phyloP scores from a whole-genome alignment of 1,284 basidiomycete genomes.

The Sanguinoderma infundibulare region DNA sequence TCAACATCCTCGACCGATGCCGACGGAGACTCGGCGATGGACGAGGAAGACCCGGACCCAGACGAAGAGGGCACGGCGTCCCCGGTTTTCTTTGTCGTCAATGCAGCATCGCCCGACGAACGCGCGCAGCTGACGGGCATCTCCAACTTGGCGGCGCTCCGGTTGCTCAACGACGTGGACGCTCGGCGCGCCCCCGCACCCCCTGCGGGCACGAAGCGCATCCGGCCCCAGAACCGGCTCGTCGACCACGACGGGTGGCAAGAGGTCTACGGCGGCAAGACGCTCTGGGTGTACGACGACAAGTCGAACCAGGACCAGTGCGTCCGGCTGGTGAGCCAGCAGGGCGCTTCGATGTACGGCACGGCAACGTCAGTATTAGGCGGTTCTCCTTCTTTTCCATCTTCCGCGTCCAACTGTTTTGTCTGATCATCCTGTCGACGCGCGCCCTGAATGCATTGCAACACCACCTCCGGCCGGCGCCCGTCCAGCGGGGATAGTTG shows the following conservation, averaged over 20 bases:
- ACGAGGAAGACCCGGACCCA: slow-evolving; percentile 31
- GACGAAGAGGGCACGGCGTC: slow-evolving; percentile 36
- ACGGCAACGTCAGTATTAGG: slow-evolving; percentile 79
- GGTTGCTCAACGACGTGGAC: slow-evolving; percentile 72
- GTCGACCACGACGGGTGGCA: slow-evolving; percentile 68
- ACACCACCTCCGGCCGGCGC: background rate
- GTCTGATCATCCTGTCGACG: background rate
- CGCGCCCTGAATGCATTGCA: background rate
- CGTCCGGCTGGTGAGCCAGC: slow-evolving; percentile 61
- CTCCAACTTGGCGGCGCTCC: slow-evolving; percentile 68
- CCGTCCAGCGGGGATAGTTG: slow-evolving; percentile 75
- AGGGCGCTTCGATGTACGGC: slow-evolving; percentile 63
- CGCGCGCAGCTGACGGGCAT: slow-evolving; percentile 48
- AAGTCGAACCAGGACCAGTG: slow-evolving; percentile 68
- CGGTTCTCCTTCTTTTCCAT: background rate
- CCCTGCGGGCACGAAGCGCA: slow-evolving; percentile 47
- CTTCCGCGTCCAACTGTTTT: slow-evolving; percentile 3
- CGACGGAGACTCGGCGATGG: slow-evolving; percentile 24
- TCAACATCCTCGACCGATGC: slow-evolving; percentile 22
- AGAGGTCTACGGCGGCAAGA: slow-evolving; percentile 72
- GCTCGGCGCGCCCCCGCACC: slow-evolving; percentile 54
- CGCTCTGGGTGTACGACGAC: slow-evolving; percentile 76
- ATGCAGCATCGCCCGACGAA: slow-evolving; percentile 46
- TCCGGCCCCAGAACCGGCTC: slow-evolving; percentile 57
- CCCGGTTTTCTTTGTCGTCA: slow-evolving; percentile 55